Conservation (phyloP, 2,329 filamentous ascomycete species). For the Cladosporium oxysporum region DNA sequence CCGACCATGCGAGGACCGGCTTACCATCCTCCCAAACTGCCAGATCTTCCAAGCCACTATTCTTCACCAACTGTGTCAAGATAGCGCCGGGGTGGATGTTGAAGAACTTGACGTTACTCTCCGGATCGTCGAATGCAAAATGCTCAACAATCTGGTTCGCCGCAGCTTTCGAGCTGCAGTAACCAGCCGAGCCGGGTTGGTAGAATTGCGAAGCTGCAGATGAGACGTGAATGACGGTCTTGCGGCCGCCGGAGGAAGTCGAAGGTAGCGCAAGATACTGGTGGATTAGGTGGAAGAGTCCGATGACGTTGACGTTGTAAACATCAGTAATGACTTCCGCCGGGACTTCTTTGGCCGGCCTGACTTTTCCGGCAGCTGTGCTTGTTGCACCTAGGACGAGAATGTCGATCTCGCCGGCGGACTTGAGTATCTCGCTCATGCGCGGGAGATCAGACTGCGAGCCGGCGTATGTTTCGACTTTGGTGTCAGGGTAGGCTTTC, state of each 20-base stretch:
- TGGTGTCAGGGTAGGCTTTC: slow-evolving; percentile 35
- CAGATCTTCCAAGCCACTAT: background rate
- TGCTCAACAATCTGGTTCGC: slow-evolving; percentile 7
- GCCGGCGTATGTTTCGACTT: slow-evolving; percentile 38
- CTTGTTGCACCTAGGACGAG: slow-evolving; percentile 41
- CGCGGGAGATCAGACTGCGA: slow-evolving; percentile 28
- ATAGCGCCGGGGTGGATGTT: slow-evolving; percentile 14
- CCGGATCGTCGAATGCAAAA: slow-evolving; percentile 6
- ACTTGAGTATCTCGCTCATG: slow-evolving; percentile 36
- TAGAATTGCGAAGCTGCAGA: slow-evolving; percentile 38
- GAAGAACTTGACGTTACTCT: background rate
- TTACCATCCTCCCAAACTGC: slow-evolving; percentile 14
- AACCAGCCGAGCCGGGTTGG: slow-evolving; percentile 16
- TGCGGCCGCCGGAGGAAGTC: slow-evolving; percentile 32
- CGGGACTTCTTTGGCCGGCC: slow-evolving; percentile 34
- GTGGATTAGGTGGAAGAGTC: slow-evolving; percentile 39
- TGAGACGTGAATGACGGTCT: slow-evolving; percentile 38
- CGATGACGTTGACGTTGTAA: slow-evolving; percentile 39
- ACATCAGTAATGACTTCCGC: slow-evolving; percentile 37
- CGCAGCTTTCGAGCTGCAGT: slow-evolving; percentile 7
- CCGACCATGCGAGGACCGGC: background rate
- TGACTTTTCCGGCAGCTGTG: slow-evolving; percentile 39
- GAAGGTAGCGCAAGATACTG: slow-evolving; percentile 40
- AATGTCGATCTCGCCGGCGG: slow-evolving; percentile 41
- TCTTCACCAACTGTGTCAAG: background rate